These are phyloP conservation scores for Candida tropicalis DNA, from an alignment of 1,139 yeast genomes.

Conservation along the genomic window DNA sequence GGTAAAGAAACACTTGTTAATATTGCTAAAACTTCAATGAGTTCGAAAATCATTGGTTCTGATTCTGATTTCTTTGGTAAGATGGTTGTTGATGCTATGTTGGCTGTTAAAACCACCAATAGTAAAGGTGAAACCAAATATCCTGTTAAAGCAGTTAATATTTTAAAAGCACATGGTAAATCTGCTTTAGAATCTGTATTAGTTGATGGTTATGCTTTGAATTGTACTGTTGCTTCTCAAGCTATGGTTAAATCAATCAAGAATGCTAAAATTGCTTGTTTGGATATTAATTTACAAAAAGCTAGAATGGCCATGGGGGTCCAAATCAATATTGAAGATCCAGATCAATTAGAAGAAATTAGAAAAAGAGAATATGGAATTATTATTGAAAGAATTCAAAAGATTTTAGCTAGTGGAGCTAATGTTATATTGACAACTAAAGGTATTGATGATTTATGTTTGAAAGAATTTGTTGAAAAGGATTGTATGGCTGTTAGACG, in stretches of 20 bases:
- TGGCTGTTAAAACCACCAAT: constrained; percentile 91
- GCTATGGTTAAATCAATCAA: constrained; percentile 84
- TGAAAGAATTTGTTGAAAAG: constrained; percentile 93
- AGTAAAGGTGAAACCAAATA: constrained; percentile 86
- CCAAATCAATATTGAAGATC: constrained; percentile 94
- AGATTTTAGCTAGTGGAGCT: constrained; percentile 91
- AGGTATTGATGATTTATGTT: constrained; percentile 96
- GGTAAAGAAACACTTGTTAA: constrained; percentile 83
- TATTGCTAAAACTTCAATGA: constrained; percentile 97
- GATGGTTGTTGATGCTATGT: constrained; percentile 93
- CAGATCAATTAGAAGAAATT: constrained; percentile 94
- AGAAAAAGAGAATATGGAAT: constrained; percentile 94
- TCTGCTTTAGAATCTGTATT: constrained; percentile 84
- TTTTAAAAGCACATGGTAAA: constrained; percentile 95
- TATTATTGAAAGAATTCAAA: constrained; percentile 82
- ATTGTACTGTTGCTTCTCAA: constrained; percentile 97
- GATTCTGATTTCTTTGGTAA: constrained; percentile 89
- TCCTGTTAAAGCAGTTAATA: constrained; percentile 97
- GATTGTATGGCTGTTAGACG: constrained; percentile 98
- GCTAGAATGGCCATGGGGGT: constrained; percentile 99
- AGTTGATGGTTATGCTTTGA: constrained; percentile 92
- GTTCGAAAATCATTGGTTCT: constrained; percentile 94
- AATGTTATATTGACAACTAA: constrained; percentile 95
- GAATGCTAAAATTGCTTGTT: constrained; percentile 85
- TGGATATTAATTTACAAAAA: constrained; percentile 93